Percentiles rank a stretch among this genome's conserved stretches.
These are phyloP conservation scores for Vaccinium darrowii DNA, from an alignment of 148 eudicot genomes.

Conservation along the genomic window DNA sequence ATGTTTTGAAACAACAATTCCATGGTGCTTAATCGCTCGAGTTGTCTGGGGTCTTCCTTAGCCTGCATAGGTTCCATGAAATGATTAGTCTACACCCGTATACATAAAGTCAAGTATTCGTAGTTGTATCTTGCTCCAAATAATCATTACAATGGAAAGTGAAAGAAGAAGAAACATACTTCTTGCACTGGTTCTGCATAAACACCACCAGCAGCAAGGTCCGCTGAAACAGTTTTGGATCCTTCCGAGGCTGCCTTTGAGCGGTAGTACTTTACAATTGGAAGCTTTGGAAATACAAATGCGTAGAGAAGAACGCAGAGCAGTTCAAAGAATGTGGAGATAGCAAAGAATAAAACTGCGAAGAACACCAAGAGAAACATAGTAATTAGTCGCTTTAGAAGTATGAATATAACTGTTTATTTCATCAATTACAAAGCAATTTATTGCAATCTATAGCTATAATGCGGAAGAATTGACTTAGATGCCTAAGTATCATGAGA, in stretches of 20 bases:
- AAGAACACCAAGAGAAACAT: neutral
- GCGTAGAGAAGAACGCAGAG: slow-evolving; percentile 44
- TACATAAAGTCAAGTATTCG: neutral
- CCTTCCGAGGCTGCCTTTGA: slow-evolving; percentile 55
- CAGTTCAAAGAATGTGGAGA: slow-evolving; percentile 39
- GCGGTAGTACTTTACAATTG: slow-evolving; percentile 49
- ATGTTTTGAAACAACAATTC: slow-evolving; percentile 38
- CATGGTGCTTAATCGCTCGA: slow-evolving; percentile 34
- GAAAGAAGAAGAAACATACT: neutral
- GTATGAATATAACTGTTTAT: neutral
- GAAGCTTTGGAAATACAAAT: slow-evolving; percentile 44
- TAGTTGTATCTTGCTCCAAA: neutral
- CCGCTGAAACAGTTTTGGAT: slow-evolving; percentile 52
- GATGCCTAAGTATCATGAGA: neutral
- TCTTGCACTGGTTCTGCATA: slow-evolving; percentile 5
- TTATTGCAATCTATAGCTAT: neutral
- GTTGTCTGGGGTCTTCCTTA: slow-evolving; percentile 16
- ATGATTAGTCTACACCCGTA: neutral
- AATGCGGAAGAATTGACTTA: neutral
- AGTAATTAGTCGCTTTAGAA: neutral
- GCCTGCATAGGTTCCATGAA: slow-evolving; percentile 22
- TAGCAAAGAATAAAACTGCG: slow-evolving; percentile 52
- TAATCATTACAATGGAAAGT: neutral
- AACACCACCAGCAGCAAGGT: slow-evolving; percentile 53
- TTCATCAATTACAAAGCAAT: neutral